These are phyloP conservation scores for Neopestalotiopsis sp. DNA, from an alignment of 2,329 filamentous ascomycete genomes.

Conservation along the genomic window DNA sequence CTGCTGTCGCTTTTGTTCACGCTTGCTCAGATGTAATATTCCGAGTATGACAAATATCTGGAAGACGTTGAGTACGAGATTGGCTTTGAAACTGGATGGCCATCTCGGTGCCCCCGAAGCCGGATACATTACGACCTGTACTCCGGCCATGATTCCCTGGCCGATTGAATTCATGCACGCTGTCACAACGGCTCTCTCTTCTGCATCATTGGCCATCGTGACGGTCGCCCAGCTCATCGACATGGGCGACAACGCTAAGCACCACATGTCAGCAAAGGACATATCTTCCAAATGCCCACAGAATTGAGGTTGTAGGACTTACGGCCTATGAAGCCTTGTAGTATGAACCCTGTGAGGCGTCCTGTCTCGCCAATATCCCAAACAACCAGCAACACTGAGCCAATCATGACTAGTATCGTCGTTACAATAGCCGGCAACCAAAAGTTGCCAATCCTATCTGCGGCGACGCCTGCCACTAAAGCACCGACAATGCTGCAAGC, in stretches of 20 bases:
- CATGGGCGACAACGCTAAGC: background rate
- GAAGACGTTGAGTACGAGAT: slow-evolving; percentile 28
- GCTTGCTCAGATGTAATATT: slow-evolving; percentile 26
- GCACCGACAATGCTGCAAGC: slow-evolving; percentile 43
- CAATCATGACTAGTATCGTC: slow-evolving; percentile 39
- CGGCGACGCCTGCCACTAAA: slow-evolving; percentile 36
- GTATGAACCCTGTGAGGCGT: slow-evolving; percentile 41
- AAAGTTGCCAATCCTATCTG: slow-evolving; percentile 39
- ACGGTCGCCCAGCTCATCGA: slow-evolving; percentile 45
- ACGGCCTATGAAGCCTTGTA: slow-evolving; percentile 43
- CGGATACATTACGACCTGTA: slow-evolving; percentile 44
- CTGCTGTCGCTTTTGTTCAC: slow-evolving; percentile 14
- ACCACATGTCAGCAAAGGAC: background rate
- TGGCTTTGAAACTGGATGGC: slow-evolving; percentile 36
- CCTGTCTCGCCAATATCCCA: slow-evolving; percentile 44
- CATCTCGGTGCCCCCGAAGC: slow-evolving; percentile 40
- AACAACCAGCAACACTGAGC: slow-evolving; percentile 37
- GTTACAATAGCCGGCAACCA: slow-evolving; percentile 38
- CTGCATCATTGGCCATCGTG: slow-evolving; percentile 42
- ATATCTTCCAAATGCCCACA: background rate
- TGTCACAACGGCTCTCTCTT: slow-evolving; percentile 46
- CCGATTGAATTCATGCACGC: slow-evolving; percentile 50
- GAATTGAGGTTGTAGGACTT: slow-evolving; percentile 22
- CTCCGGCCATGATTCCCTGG: slow-evolving; percentile 45
- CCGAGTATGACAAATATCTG: slow-evolving; percentile 35